Percentiles rank a stretch among this genome's conserved stretches.
These are phyloP conservation scores for Saturnispora quitensis DNA, from an alignment of 805 yeast species.

Conservation along the genomic window DNA sequence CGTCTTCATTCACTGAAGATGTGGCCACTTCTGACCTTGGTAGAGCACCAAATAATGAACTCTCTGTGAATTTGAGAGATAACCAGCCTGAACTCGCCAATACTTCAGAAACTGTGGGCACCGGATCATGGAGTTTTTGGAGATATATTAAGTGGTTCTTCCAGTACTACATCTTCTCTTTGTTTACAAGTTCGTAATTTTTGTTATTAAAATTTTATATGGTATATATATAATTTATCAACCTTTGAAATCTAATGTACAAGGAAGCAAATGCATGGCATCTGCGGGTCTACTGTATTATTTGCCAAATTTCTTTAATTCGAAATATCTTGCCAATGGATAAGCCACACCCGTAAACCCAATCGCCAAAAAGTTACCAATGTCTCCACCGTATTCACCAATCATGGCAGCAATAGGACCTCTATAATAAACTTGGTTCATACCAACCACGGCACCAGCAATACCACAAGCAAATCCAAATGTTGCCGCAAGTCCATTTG, in stretches of 20 bases:
- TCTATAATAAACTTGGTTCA: slow-evolving; percentile 77
- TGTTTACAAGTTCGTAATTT: slow-evolving; percentile 7
- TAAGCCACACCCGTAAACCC: slow-evolving; percentile 59
- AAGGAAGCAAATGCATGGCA: too few species aligned
- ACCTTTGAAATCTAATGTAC: background rate
- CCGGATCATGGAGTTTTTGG: slow-evolving; percentile 4
- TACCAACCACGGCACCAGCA: slow-evolving; percentile 77
- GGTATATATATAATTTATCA: background rate
- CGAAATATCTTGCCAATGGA: slow-evolving; percentile 58
- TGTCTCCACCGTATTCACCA: slow-evolving; percentile 67
- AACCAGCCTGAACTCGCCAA: background rate
- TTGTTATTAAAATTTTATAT: background rate
- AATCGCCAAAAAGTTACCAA: slow-evolving; percentile 74
- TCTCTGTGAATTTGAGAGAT: background rate
- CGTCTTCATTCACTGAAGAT: background rate
- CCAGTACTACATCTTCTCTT: slow-evolving; percentile 12
- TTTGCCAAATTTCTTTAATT: slow-evolving; percentile 45
- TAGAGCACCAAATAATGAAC: background rate
- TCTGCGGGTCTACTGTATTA: slow-evolving; percentile 1
- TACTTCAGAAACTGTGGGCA: background rate
- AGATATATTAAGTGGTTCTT: slow-evolving; percentile 15
- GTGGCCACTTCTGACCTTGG: background rate
- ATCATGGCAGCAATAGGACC: slow-evolving; percentile 63
- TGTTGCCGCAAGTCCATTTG: slow-evolving; percentile 66
- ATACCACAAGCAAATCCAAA: slow-evolving; percentile 59